Base-by-base conservation (phyloP, 495 filamentous ascomycete species). In the Pyrenopolyporus hunteri region DNA sequence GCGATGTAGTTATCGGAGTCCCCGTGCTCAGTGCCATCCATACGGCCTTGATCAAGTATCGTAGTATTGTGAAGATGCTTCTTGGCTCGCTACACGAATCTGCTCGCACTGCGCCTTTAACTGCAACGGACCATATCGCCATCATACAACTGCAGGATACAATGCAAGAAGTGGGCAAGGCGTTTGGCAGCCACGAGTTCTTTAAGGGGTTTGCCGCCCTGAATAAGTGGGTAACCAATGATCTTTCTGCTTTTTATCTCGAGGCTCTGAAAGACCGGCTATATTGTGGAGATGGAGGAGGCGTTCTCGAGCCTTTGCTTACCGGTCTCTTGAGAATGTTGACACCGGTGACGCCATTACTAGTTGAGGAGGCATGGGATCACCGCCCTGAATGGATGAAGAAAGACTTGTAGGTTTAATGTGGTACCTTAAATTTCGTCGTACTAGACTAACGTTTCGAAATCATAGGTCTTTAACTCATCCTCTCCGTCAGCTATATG, bases 191-290 rank as follows among this genome's bases (percentile, higher is more conserved):
- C 25, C 86, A 90, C 63, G 87, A 96, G 64, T 97, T 96, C 74
- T 89, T 88, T 79, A 93, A 87, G 75, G 92, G 82, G 6, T 78
- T 89, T 6, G 83, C 78, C 48, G 74, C 79, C 4, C 77, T 98
- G 61, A 93, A 92, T 72, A 80, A 78, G 56, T 98, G 92, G 86
- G 76, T 95, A 58, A 85, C 84, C 54, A 83, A 79, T 14, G 89
- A 96, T 59, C 83, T 99, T 19, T 97, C 93, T 0, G 85, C 93
- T 0, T 96, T 97, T 70, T 98, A 98, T 75, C 84, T 98, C 46
- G 94, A 98, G 70, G 83, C 88, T 0, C 77, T 92, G 68, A 99
- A 98, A 73, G 94, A 99, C 69, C 79, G 89, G 22, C 74, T 97
- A 3, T 98, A 98, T 76, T 91, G 91, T 23, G 87, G 87, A 17